These are phyloP conservation scores for Camelina neglecta DNA, from an alignment of 345 rosid species.

Conservation along the genomic window DNA sequence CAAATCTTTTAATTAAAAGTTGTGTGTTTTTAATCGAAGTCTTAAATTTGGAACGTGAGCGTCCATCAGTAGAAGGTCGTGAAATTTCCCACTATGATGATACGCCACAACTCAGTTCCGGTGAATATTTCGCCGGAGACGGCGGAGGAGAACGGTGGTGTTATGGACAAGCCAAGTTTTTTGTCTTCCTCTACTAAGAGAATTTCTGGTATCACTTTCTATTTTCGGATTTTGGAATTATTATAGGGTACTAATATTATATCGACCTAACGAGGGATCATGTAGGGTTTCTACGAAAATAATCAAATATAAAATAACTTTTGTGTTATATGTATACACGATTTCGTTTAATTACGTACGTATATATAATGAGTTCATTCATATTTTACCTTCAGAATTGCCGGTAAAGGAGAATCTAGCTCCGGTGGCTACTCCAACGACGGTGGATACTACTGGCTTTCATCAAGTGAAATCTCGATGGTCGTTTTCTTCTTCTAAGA, in stretches of 20 bases:
- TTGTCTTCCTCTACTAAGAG: conserved; percentile 2
- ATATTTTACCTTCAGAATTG: conserved; percentile 18
- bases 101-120: neutral
- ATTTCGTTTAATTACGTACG: neutral
- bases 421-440: neutral
- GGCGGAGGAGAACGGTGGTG: conserved; percentile 24
- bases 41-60: neutral
- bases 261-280: too few relatives aligned
- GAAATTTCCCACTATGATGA: neutral
- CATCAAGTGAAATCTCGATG: conserved; percentile 27
- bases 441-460: conserved; percentile 1
- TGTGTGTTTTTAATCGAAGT: neutral
- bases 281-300: too few relatives aligned
- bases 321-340: neutral
- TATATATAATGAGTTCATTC: neutral
- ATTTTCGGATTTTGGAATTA: neutral
- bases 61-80: neutral
- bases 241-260: too few relatives aligned
- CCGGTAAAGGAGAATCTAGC: conserved; percentile 21
- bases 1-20: neutral
- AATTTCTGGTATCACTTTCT: conserved; percentile 10
- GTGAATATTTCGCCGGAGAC: conserved; percentile 11
- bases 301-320: neutral
- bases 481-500: conserved; percentile 40
- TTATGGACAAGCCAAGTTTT: neutral